These are phyloP conservation scores for Gossypium stocksii DNA, from an alignment of 345 rosid species.

Conservation along the genomic window DNA sequence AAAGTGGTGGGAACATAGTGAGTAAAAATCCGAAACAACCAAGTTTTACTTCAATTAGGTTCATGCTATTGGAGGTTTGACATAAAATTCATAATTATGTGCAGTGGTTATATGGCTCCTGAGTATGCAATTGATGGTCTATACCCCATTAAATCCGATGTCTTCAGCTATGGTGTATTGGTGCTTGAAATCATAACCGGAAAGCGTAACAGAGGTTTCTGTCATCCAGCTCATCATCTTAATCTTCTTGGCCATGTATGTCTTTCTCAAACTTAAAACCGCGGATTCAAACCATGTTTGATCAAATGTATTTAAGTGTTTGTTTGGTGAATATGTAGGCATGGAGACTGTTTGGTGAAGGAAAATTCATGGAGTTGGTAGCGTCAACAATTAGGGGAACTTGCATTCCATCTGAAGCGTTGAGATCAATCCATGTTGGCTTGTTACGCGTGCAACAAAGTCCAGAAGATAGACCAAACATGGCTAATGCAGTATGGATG, in stretches of 20 bases:
- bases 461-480: constrained; percentile 22
- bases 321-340: constrained; percentile 14
- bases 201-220: constrained; percentile 38
- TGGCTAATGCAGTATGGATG: constrained; percentile 21
- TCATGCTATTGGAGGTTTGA: not conserved
- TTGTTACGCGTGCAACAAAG: constrained; percentile 21
- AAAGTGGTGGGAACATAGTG: constrained; percentile 59
- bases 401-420: not conserved
- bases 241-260: constrained; percentile 44
- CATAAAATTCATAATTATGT: not conserved
- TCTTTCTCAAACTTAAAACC: not conserved
- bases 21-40: constrained; percentile 6
- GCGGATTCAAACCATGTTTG: not conserved
- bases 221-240: constrained; percentile 25
- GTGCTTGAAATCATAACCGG: constrained; percentile 40
- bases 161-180: constrained; percentile 45
- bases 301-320: not conserved
- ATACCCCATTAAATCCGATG: constrained; percentile 41
- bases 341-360: constrained; percentile 19
- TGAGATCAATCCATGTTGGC: constrained; percentile 19
- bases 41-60: not conserved
- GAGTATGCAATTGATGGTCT: constrained; percentile 49
- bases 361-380: constrained; percentile 8
- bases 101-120: constrained; percentile 49
- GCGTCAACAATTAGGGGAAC: not conserved